Evolutionary conservation across 1,139 yeast species (phyloP).

Genomic region (Lodderomyces orthopsilosis): DNA sequence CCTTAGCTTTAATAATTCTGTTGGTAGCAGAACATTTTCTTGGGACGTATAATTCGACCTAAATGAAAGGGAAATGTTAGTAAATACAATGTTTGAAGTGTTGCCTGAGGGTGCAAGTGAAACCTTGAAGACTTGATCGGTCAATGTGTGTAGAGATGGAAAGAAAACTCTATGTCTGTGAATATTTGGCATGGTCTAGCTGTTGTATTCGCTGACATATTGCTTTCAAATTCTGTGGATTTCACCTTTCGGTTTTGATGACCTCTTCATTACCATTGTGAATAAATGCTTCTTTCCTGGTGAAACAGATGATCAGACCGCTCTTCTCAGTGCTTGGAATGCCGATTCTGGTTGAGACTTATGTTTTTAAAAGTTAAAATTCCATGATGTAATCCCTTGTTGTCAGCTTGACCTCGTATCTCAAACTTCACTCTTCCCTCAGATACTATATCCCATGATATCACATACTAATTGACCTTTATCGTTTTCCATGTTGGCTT

Average conservation of each 20-base stretch:
- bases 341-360: no score
- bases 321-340: no score
- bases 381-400: not conserved
- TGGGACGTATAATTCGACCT: constrained; percentile 99
- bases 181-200: no score
- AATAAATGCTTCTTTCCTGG: no score
- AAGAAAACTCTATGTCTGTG: no score
- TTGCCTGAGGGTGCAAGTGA: not conserved
- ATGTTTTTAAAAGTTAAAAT: not conserved
- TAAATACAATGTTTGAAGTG: constrained; percentile 12
- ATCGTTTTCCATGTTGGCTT: constrained; percentile 95
- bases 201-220: no score
- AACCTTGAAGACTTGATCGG: no score
- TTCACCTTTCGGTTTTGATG: no score
- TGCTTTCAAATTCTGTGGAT: no score
- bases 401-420: not conserved
- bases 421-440: not conserved
- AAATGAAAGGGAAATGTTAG: constrained; percentile 28
- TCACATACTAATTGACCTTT: constrained; percentile 97
- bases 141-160: no score
- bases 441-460: not conserved
- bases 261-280: no score
- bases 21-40: constrained; percentile 99
- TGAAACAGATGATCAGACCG: no score
- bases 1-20: constrained; percentile 99